Evolutionary conservation across 345 rosid genomes (phyloP), one percentile per base, ranked within the genome.

Genomic region (Citrus australasica): DNA sequence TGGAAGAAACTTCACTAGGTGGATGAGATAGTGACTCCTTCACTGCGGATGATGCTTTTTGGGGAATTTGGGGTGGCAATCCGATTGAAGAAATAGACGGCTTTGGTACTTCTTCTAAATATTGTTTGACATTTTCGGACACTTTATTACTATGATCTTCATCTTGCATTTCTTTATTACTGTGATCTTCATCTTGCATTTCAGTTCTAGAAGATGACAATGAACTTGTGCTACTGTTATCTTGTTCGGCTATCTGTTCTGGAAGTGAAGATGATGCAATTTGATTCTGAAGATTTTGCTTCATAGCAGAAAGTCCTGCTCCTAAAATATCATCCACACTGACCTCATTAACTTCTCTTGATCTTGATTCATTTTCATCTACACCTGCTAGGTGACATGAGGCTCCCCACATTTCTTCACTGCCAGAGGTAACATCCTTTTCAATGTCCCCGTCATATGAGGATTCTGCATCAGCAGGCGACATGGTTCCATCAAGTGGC

Each of bases 381-480:
- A 68, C 38, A 42, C 74, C 71, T 19, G 83, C 63, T 6, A 76
- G 77, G 74, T 74, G 79, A 74, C 83, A 84, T 5, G 87, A 83
- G 82, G 80, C 81, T 75, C 86, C 88, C 89, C 89, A 90, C 77
- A 84, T 59, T 66, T 89, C 92, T 5, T 78, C 93, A 78, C 86
- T 79, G 37, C 76, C 79, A 11, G 75, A 83, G 42, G 67, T 79
- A 71, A 76, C 66, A 14, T 84, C 93, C 82, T 82, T 88, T 42
- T 84, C 90, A 3, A 70, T 42, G 14, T 91, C 94, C 6, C 78
- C 92, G 72, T 89, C 96, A 68, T 86, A 83, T 51, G 88, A 79
- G 9, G 91, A 89, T 76, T 87, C 92, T 55, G 80, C 90, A 5
- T 93, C 96, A 81, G 78, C 78, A 42, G 92, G 86, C 22, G 90